Conservation (phyloP, 31 red algal species). For the Bonnemaisonia californica region DNA sequence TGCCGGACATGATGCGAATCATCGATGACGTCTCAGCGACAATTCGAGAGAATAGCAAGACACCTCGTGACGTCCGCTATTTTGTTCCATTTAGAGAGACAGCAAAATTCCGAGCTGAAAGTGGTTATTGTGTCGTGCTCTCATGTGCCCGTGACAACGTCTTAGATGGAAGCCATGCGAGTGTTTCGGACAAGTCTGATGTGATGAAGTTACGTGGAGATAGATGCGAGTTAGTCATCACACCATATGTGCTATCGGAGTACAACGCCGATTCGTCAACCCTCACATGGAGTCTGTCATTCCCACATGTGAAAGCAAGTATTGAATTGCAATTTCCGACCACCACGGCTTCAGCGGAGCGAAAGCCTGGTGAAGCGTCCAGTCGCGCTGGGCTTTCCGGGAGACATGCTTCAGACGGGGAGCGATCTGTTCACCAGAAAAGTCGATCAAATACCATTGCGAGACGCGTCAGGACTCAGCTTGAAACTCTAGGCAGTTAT, state of each 20-base stretch:
- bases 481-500: constrained; percentile 32
- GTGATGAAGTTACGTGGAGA: constrained; percentile 39
- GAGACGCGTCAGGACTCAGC: constrained; percentile 36
- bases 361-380: background rate
- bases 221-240: constrained; percentile 26
- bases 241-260: constrained; percentile 41
- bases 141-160: constrained; percentile 68
- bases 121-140: constrained; percentile 33
- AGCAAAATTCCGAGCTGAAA: constrained; percentile 55
- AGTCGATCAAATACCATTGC: background rate
- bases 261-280: constrained; percentile 31
- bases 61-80: constrained; percentile 43
- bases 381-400: background rate
- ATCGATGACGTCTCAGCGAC: constrained; percentile 39
- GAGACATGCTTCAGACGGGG: background rate
- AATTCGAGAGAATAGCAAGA: constrained; percentile 39
- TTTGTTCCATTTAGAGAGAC: constrained; percentile 66
- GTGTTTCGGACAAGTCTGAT: constrained; percentile 45
- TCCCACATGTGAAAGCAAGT: constrained; percentile 36
- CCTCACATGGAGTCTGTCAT: constrained; percentile 48
- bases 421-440: background rate
- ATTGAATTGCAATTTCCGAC: constrained; percentile 9
- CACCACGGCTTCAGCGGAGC: background rate
- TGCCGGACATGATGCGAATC: constrained; percentile 56
- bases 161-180: constrained; percentile 38